Evolutionary conservation across 257 asterid genomes (phyloP).

Genomic region (Solanum chmielewskii): DNA sequence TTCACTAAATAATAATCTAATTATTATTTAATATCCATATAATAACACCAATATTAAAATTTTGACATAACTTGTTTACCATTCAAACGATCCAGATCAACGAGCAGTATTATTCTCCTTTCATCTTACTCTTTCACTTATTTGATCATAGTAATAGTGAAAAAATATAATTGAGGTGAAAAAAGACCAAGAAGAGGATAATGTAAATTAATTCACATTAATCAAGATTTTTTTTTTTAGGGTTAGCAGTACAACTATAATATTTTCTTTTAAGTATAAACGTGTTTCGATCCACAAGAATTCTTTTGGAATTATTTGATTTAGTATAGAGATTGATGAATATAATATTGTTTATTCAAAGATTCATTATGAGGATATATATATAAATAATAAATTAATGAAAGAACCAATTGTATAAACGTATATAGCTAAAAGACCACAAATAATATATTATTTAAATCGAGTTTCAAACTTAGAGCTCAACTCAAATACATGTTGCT

Average conservation of each 20-base stretch:
- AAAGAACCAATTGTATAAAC: not conserved
- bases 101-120: not conserved
- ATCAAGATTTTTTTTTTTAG: not conserved
- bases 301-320: not conserved
- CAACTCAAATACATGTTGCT: not conserved
- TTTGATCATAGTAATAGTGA: not conserved
- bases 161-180: not conserved
- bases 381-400: not conserved
- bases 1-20: not conserved
- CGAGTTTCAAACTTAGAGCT: not conserved
- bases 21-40: not conserved
- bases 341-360: not conserved
- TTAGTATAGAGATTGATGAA: not conserved
- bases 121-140: not conserved
- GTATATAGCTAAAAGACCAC: not conserved
- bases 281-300: not conserved
- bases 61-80: not conserved
- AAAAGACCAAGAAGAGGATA: not conserved
- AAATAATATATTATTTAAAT: not conserved
- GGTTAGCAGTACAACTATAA: not conserved
- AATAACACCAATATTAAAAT: not conserved
- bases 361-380: not conserved
- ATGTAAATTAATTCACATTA: not conserved
- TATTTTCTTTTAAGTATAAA: not conserved
- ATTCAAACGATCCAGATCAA: not conserved